A percentile compares a stretch with the other conserved stretches of the same genome.
Evolutionary conservation across 176 grass and related monocot genomes (phyloP).

Genomic region (Oryza coarctata): DNA sequence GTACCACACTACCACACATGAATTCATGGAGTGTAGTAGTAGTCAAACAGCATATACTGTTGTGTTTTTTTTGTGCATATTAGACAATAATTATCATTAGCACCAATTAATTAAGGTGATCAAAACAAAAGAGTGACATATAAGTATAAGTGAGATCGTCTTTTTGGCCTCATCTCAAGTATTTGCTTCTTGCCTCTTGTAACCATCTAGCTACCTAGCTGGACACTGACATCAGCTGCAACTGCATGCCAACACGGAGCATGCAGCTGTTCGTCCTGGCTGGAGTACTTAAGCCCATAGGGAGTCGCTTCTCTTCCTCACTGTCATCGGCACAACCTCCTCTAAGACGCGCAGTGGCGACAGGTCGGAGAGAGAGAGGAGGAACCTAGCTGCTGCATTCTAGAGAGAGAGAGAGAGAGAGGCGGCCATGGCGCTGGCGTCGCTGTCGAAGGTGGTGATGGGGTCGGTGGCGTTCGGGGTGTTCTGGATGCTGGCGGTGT

Average conservation of each 20-base stretch:
- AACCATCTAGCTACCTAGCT: neutral
- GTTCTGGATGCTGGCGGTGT: conserved; percentile 95
- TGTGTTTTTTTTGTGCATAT: neutral
- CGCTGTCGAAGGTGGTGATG: conserved; percentile 52
- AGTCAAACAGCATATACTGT: neutral
- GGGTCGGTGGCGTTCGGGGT: conserved; percentile 72
- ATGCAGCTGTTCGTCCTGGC: neutral
- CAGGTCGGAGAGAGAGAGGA: neutral
- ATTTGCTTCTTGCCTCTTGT: neutral
- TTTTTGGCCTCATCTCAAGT: neutral
- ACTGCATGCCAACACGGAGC: neutral
- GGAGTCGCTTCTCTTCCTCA: neutral
- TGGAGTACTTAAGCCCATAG: conserved; percentile 37
- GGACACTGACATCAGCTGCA: conserved; percentile 17
- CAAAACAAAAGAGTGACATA: too few species aligned
- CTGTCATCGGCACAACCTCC: neutral
- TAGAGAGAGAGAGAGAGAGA: neutral
- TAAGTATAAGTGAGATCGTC: neutral
- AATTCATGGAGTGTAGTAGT: neutral
- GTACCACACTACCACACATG: neutral
- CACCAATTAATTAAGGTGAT: neutral
- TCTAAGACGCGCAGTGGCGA: neutral
- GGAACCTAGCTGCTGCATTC: neutral
- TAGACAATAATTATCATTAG: neutral
- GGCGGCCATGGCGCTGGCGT: conserved; percentile 55